These are phyloP conservation scores for Nicotiana benthamiana DNA, from an alignment of 257 asterid species.

Conservation along the genomic window DNA sequence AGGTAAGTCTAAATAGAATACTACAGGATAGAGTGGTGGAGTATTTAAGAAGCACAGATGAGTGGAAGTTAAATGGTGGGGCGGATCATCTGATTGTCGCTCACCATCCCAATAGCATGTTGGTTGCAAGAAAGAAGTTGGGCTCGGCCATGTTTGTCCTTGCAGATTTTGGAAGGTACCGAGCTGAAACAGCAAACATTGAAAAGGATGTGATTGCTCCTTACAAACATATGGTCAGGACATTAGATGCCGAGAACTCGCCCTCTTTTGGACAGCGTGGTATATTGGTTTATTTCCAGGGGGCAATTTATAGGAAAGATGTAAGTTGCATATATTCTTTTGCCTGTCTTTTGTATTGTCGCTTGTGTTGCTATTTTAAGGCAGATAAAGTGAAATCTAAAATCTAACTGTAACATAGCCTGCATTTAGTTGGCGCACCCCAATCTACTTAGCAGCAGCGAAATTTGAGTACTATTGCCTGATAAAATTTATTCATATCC, in stretches of 20 bases:
- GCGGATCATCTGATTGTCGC: constrained; percentile 65
- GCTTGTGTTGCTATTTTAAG: background rate
- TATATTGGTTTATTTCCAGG: constrained; percentile 56
- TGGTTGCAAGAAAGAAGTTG: constrained; percentile 49
- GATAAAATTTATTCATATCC: background rate
- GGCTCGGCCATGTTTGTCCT: constrained; percentile 57
- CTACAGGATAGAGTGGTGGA: constrained; percentile 55
- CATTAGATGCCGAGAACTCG: constrained; percentile 27
- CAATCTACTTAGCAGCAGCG: background rate
- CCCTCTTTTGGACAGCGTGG: constrained; percentile 41
- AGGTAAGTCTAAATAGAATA: constrained; percentile 24
- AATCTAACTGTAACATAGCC: background rate
- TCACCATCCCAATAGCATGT: constrained; percentile 80
- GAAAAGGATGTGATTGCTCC: constrained; percentile 82
- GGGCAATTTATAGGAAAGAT: constrained; percentile 72
- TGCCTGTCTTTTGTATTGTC: background rate
- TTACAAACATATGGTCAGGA: constrained; percentile 70
- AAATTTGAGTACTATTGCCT: background rate
- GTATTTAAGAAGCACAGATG: constrained; percentile 39
- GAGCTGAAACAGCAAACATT: constrained; percentile 44
- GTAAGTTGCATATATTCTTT: constrained; percentile 34
- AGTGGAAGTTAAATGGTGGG: constrained; percentile 55
- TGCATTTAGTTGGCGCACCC: background rate
- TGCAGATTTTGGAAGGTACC: constrained; percentile 69
- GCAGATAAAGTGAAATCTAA: background rate